Base-by-base conservation (phyloP, 1,284 basidiomycete genomes). In the Stygiomarasmius scandens region DNA sequence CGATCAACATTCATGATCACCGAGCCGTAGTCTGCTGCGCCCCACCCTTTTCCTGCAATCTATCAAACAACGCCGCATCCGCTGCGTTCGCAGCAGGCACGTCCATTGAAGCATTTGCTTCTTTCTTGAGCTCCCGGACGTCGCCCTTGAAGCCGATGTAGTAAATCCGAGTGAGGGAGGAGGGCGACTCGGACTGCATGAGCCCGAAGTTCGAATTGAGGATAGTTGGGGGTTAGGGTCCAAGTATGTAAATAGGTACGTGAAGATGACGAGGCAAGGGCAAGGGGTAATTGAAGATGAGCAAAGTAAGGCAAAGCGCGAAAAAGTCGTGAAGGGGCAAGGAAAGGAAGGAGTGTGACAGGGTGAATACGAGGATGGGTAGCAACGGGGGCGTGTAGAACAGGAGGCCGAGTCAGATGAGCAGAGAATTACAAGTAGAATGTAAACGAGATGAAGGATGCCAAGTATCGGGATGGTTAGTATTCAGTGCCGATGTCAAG, bases 91-190 rank as follows among this genome's bases (percentile, higher is more conserved):
- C 85, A 25, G 90, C 87, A 2, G 85, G 86, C 20, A 92, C 80
- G 63, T 88, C 84, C 22, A 93, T 72, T 66, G 83, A 83, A 36
- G 83, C 80, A 23, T 78, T 79, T 22, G 74, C 80, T 52, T 90
- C 87, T 61, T 82, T 86, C 61, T 80, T 77, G 11, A 74, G 70
- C n/a, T 77, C 75, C 49, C 79, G 76, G 45, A 78, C 76, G 63
- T 92, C 89, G 46, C 92, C 92, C 67, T 85, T 87, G 77, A 94
- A 94, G 12, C 92, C 92, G 51, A 93, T 67, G 67, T 85, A 94
- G 66, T 88, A 94, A 45, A 93, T 71, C 38, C 86, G 76, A 2
- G 87, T 41, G 4, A 41, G 38, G 38, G 11, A 12, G 16, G 14
- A 16, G 14, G 38, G 38, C 5, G 38, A 41, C 4, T 41, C 38